phyloP scores from a whole-genome alignment of 108 stramenopile species.

The Schizochytrium sp. region DNA sequence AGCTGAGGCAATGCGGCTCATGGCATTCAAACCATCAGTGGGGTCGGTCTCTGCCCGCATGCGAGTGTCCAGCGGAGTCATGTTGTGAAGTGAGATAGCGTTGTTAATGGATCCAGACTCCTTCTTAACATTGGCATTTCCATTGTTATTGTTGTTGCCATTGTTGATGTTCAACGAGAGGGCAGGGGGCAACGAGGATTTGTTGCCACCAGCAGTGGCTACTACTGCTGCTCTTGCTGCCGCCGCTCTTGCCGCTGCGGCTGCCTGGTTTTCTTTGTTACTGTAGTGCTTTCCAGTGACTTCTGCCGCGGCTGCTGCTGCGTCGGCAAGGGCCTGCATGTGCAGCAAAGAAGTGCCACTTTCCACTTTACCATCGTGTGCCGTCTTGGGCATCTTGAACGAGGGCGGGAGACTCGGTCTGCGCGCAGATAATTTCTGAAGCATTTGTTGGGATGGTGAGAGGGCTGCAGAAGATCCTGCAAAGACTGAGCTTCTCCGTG shows the following conservation, averaged over 20 bases:
- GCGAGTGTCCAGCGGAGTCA: neutral
- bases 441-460: neutral
- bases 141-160: neutral
- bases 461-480: neutral
- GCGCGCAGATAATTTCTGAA: neutral
- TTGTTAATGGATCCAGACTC: neutral
- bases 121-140: neutral
- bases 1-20: neutral
- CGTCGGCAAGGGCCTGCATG: conserved; percentile 50
- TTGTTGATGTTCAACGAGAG: neutral
- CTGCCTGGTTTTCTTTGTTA: no score
- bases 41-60: neutral
- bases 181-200: neutral
- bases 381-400: neutral
- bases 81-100: neutral
- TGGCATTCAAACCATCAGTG: neutral
- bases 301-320: conserved; percentile 19
- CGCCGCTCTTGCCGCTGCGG: no score
- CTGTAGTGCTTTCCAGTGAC: neutral
- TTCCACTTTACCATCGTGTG: no score
- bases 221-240: no score
- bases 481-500: neutral
- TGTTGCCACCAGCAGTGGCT: no score
- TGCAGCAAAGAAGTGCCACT: neutral
- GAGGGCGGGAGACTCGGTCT: conserved; percentile 9